Evolutionary conservation across 2,329 filamentous ascomycete species (phyloP), one percentile per base, ranked within the genome.

Genomic region (Colletotrichum magnum): DNA sequence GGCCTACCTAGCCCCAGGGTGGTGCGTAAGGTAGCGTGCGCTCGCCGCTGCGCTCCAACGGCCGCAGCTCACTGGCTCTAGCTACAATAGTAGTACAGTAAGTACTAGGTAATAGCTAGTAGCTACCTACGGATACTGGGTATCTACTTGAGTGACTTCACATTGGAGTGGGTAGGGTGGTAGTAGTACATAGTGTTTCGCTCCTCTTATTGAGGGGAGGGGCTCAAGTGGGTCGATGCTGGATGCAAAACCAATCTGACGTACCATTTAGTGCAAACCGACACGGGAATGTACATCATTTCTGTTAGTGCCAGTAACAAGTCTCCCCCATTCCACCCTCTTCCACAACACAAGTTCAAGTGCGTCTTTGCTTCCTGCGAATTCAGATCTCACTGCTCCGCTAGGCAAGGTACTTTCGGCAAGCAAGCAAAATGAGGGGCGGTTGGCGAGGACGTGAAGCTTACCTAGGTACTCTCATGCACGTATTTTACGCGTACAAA

Each of bases 61-160:
- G 67, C 67, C 62, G 67, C 67, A 67, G 62, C 45, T 60, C 45
- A 50, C 62, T 69, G 61, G 57, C 47, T 58, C 36, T 64, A n/a
- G 45, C 47, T 51, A 16, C 21, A 24, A 24, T 24, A 24, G 21
- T 24, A 24, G 21, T 24, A 24, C 21, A 24, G 21, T 24, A 24
- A 24, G 21, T 24, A 24, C 21, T 24, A 24, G 21, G 21, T 24
- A 4, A 24, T 24, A 24, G 21, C 21, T 24, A 24, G 21, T 24
- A 24, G 21, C 21, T 24, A 24, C 21, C 21, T 24, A 4, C 21
- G 21, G 21, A 24, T 24, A 24, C 21, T 24, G 21, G 21, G 21
- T 4, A 24, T 4, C 21, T 24, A 24, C 21, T 24, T 24, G 18
- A 18, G 18, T 56, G 43, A 56, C 62, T 69, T 36, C 7, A 10